phyloP scores from a whole-genome alignment of 2,329 filamentous ascomycete genomes.

The Aspergillus oerlinghausenensis region DNA sequence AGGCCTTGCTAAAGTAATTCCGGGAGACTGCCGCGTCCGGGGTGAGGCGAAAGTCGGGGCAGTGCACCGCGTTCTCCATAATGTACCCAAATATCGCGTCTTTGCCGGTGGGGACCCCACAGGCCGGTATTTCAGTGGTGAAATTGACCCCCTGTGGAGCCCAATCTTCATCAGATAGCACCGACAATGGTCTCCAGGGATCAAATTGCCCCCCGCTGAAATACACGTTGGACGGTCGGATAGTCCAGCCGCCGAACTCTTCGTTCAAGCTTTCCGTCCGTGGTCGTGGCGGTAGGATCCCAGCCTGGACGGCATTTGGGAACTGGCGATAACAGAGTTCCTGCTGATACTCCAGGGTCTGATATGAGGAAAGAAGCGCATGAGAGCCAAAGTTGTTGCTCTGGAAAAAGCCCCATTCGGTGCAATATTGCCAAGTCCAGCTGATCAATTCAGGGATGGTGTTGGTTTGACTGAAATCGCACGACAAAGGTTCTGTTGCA shows the following conservation, averaged over 20 bases:
- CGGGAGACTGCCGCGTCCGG: constrained; percentile 32
- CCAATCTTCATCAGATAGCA: constrained; percentile 38
- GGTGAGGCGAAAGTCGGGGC: constrained; percentile 43
- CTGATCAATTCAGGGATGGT: constrained; percentile 36
- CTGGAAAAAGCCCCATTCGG: constrained; percentile 50
- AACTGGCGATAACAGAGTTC: constrained; percentile 48
- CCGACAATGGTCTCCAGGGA: constrained; percentile 48
- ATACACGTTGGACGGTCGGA: constrained; percentile 50
- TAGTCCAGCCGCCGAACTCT: constrained; percentile 48
- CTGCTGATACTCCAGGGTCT: constrained; percentile 42
- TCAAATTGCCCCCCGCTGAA: constrained; percentile 50
- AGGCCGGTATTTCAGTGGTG: constrained; percentile 41
- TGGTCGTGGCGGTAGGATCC: constrained; percentile 41
- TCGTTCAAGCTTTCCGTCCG: constrained; percentile 37
- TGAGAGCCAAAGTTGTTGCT: constrained; percentile 46
- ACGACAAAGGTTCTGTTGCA: constrained; percentile 23
- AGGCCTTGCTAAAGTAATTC: constrained; percentile 37
- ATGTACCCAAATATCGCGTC: constrained; percentile 47
- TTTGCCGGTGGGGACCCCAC: constrained; percentile 33
- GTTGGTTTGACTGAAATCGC: constrained; percentile 34
- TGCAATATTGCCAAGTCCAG: constrained; percentile 53
- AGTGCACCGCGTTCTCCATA: constrained; percentile 45
- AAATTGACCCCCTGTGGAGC: constrained; percentile 36
- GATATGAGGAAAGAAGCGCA: constrained; percentile 45
- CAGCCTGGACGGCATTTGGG: constrained; percentile 36